Percentiles rank a stretch among this genome's conserved stretches.
These are phyloP conservation scores for Podaxis mareebaensis DNA, from an alignment of 768 basidiomycete species.

Conservation along the genomic window DNA sequence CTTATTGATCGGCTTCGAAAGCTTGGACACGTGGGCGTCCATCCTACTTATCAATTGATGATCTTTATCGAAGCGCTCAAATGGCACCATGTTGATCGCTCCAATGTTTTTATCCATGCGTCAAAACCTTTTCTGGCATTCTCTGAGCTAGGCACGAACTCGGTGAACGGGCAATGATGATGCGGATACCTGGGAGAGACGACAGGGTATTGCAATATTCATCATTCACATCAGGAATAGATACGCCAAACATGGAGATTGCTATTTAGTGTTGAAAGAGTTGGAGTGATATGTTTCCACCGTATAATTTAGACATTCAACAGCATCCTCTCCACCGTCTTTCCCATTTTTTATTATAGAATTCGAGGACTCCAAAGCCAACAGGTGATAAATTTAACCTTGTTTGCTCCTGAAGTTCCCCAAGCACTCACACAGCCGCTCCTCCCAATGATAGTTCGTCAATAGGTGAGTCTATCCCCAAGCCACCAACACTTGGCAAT, in stretches of 20 bases:
- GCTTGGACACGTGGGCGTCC: no score
- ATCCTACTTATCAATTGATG: not conserved
- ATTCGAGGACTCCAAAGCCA: not conserved
- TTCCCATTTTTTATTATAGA: not conserved
- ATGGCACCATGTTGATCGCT: conserved; percentile 2
- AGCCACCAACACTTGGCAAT: no score
- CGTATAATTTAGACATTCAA: not conserved
- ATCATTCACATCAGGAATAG: not conserved
- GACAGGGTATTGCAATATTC: not conserved
- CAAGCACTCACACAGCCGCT: not conserved
- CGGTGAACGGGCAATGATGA: conserved; percentile 7
- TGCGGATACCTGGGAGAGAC: not conserved
- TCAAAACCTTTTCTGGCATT: not conserved
- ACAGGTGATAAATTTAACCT: no score
- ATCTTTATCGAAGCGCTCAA: not conserved
- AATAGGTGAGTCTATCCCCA: not conserved
- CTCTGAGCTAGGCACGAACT: conserved; percentile 4
- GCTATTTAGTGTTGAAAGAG: not conserved
- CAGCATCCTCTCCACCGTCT: not conserved
- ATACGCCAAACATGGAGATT: not conserved
- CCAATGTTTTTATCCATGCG: not conserved
- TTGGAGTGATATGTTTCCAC: not conserved
- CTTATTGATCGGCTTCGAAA: no score
- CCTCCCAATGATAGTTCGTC: not conserved
- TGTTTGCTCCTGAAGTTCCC: no score